Conservation (phyloP, 768 basidiomycete species). For the Leucocoprinus sp. region DNA sequence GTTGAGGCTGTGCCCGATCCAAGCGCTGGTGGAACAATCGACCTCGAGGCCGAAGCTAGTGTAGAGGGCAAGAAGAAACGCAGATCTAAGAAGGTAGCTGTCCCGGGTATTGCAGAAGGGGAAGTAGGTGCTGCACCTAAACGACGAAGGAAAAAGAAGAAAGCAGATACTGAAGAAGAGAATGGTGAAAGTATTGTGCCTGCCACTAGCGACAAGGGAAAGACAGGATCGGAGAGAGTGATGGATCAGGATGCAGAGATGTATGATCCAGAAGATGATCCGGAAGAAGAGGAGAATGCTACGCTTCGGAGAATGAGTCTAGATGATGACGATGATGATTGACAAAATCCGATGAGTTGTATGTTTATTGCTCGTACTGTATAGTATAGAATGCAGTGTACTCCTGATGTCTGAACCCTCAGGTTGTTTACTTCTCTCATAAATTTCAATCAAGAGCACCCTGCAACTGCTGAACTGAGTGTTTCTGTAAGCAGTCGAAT, state of each 20-base stretch:
- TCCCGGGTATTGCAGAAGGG: slow-evolving; percentile 20
- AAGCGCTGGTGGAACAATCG: slow-evolving; percentile 71
- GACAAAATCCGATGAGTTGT: neutral
- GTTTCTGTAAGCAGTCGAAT: no score
- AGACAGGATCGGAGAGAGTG: slow-evolving; percentile 8
- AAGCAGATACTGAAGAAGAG: slow-evolving; percentile 21
- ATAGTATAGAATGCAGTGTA: slow-evolving; percentile 1
- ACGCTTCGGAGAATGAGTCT: slow-evolving; percentile 5
- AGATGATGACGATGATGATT: slow-evolving; percentile 7
- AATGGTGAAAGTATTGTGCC: slow-evolving; percentile 9
- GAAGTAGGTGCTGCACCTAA: slow-evolving; percentile 30
- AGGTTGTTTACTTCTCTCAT: no score
- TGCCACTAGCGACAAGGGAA: slow-evolving; percentile 10
- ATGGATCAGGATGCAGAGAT: slow-evolving; percentile 8
- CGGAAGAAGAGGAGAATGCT: neutral
- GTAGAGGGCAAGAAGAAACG: slow-evolving; percentile 53
- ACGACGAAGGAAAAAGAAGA: slow-evolving; percentile 44
- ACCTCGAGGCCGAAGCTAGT: slow-evolving; percentile 50
- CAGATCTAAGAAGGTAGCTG: slow-evolving; percentile 38
- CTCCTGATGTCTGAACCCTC: neutral
- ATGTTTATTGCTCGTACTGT: neutral
- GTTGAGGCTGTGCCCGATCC: slow-evolving; percentile 85
- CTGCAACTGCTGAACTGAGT: no score
- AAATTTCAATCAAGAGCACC: no score
- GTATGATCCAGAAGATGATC: slow-evolving; percentile 10